Conservation (phyloP, 2,329 filamentous ascomycete genomes). For the Aspergillus arachidicola region DNA sequence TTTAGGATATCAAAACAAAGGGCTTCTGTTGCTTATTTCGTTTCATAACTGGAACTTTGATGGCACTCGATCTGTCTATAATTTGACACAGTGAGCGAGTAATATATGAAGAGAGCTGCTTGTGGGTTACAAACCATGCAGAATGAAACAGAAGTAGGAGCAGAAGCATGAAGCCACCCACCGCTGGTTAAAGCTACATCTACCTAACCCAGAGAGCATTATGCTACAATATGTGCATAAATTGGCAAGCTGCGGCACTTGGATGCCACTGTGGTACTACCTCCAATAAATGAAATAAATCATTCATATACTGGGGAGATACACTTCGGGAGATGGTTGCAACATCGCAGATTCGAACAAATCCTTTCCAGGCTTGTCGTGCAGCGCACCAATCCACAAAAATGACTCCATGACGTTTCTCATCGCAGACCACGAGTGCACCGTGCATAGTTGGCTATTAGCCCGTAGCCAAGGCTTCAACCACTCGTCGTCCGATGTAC, state of each 20-base stretch:
- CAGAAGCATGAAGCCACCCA: too few relatives aligned
- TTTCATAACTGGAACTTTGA: background rate
- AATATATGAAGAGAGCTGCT: background rate
- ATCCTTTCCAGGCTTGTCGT: constrained; percentile 2
- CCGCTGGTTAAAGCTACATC: background rate
- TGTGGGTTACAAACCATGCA: background rate
- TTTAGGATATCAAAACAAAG: background rate
- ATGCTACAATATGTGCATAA: too few relatives aligned
- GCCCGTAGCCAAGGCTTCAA: background rate
- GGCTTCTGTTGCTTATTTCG: background rate
- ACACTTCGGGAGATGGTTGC: background rate
- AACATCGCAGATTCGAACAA: background rate
- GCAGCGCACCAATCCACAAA: background rate
- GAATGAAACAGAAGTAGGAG: too few relatives aligned
- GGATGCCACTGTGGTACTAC: too few relatives aligned
- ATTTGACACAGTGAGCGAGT: background rate
- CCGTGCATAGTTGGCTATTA: background rate
- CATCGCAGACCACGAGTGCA: background rate
- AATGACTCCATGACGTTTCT: background rate
- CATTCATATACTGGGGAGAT: background rate
- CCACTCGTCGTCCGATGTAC: background rate
- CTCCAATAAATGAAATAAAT: background rate
- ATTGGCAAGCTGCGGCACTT: rapidly evolving
- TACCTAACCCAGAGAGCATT: background rate
- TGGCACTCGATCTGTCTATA: background rate